Evolutionary conservation across 73 alveolate species (phyloP).

Genomic region (Blepharisma stoltei): DNA sequence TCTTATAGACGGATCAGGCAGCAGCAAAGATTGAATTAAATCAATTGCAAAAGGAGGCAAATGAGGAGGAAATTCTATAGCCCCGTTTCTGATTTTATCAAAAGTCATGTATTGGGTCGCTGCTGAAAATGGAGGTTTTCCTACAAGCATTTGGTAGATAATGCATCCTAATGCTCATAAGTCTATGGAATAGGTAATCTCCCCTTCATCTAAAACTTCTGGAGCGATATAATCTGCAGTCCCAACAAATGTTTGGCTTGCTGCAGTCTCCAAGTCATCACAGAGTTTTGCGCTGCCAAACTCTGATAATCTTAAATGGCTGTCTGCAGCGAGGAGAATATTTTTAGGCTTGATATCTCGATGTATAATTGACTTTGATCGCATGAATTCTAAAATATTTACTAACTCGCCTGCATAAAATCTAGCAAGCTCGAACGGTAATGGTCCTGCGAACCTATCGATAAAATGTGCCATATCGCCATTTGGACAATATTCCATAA

Average conservation of each 20-base stretch:
- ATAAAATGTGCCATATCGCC: constrained; percentile 43
- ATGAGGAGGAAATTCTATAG: constrained; percentile 35
- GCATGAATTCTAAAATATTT: constrained; percentile 22
- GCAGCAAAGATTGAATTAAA: neutral
- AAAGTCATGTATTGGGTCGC: constrained; percentile 33
- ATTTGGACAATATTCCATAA: constrained; percentile 45
- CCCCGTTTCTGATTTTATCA: constrained; percentile 40
- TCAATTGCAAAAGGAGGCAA: constrained; percentile 37
- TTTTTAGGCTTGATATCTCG: constrained; percentile 57
- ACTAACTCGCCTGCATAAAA: constrained; percentile 52
- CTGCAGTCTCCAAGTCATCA: neutral
- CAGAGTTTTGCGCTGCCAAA: constrained; percentile 32
- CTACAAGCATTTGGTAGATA: constrained; percentile 42
- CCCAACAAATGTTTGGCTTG: constrained; percentile 49
- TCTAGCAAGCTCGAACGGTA: constrained; percentile 37
- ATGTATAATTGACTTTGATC: constrained; percentile 31
- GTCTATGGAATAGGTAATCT: constrained; percentile 37
- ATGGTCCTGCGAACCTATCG: constrained; percentile 35
- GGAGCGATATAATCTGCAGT: constrained; percentile 59
- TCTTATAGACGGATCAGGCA: constrained; percentile 24
- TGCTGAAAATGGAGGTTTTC: constrained; percentile 49
- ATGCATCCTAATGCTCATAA: constrained; percentile 56
- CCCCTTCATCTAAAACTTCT: constrained; percentile 46
- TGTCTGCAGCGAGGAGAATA: constrained; percentile 37
- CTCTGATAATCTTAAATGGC: constrained; percentile 47